Evolutionary conservation across 495 filamentous ascomycete genomes (phyloP).

Genomic region (Lentithecium fluviatile): DNA sequence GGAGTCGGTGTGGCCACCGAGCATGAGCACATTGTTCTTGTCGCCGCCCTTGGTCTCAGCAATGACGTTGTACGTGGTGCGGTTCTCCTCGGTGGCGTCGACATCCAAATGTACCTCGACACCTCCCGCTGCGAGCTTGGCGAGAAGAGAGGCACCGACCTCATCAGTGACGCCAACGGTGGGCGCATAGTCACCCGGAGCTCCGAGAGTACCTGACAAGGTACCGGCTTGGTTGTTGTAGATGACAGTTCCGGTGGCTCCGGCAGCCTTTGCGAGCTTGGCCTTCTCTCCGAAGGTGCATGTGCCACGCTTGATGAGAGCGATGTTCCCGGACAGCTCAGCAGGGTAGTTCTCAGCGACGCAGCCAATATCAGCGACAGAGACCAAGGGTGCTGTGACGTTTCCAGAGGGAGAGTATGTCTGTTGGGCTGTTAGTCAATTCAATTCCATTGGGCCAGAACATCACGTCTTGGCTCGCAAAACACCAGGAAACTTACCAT

Average conservation of each 20-base stretch:
- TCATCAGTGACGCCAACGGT: constrained; percentile 55
- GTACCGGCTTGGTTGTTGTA: constrained; percentile 64
- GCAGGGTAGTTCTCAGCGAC: constrained; percentile 54
- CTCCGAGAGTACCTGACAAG: constrained; percentile 59
- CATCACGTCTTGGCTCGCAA: constrained; percentile 52
- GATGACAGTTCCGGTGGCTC: constrained; percentile 59
- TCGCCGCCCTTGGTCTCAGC: constrained; percentile 66
- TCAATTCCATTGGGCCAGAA: constrained; percentile 28
- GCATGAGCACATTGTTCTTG: constrained; percentile 60
- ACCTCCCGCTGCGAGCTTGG: constrained; percentile 42
- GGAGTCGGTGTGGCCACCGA: constrained; percentile 70
- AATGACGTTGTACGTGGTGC: constrained; percentile 58
- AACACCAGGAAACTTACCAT: constrained; percentile 47
- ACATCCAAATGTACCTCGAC: constrained; percentile 38
- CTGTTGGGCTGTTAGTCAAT: constrained; percentile 31
- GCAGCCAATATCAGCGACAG: constrained; percentile 60
- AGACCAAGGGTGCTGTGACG: constrained; percentile 48
- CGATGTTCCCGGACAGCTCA: constrained; percentile 56
- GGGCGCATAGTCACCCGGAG: constrained; percentile 51
- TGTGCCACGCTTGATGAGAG: constrained; percentile 60
- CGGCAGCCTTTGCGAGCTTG: constrained; percentile 56
- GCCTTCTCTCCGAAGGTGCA: constrained; percentile 64
- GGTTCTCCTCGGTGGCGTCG: constrained; percentile 42
- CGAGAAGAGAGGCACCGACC: constrained; percentile 53
- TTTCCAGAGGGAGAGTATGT: constrained; percentile 53